Evolutionary conservation across 2,329 filamentous ascomycete species (phyloP).

Genomic region (Aciculosporium take): DNA sequence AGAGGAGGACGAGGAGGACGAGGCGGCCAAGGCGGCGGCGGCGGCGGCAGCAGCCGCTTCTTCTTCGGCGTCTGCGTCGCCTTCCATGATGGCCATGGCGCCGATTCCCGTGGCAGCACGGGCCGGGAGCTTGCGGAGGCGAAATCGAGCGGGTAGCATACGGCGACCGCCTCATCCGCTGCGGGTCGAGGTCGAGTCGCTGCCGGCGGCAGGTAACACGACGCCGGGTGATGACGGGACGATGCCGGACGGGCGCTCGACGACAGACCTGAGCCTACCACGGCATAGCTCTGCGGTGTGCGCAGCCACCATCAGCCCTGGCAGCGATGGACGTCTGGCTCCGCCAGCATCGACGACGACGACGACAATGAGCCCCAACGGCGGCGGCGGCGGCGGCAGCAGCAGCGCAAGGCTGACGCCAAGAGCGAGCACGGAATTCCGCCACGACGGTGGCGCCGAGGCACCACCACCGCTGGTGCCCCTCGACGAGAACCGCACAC

Average conservation of each 20-base stretch:
- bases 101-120: slow-evolving; percentile 6
- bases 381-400: not conserved
- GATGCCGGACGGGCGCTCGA: slow-evolving; percentile 30
- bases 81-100: not conserved
- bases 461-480: slow-evolving; percentile 16
- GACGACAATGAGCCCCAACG: slow-evolving; percentile 34
- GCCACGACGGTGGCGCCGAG: slow-evolving; percentile 7
- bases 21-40: slow-evolving; percentile 21
- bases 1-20: slow-evolving; percentile 39
- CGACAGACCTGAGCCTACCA: slow-evolving; percentile 26
- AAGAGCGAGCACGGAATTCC: slow-evolving; percentile 17
- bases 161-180: slow-evolving; percentile 20
- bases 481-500: slow-evolving; percentile 26
- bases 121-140: slow-evolving; percentile 20
- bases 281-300: not conserved
- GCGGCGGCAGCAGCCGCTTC: slow-evolving; percentile 11
- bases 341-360: slow-evolving; percentile 31
- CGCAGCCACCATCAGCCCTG: no score
- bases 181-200: slow-evolving; percentile 15
- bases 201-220: slow-evolving; percentile 9
- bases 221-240: slow-evolving; percentile 14
- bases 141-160: slow-evolving; percentile 23
- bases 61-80: not conserved
- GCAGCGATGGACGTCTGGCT: slow-evolving; percentile 30
- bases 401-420: slow-evolving; percentile 10